Percentiles rank a stretch among this genome's conserved stretches.
These are phyloP conservation scores for Cyclotella kingstonii DNA, from an alignment of 108 stramenopile species.

Conservation along the genomic window DNA sequence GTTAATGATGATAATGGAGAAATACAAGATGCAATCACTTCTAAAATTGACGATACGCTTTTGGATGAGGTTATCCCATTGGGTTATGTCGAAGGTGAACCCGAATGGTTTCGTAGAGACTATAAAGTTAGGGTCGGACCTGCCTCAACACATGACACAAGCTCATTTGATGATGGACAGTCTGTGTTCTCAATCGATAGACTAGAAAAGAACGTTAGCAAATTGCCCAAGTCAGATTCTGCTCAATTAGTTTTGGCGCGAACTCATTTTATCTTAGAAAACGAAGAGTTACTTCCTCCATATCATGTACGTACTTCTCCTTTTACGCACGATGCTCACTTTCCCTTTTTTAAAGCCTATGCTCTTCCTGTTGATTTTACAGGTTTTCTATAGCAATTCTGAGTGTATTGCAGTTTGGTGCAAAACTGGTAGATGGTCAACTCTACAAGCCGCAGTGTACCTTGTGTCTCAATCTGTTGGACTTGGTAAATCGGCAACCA, in stretches of 20 bases:
- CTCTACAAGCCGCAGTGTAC: constrained; percentile 49
- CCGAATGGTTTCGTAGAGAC: constrained; percentile 38
- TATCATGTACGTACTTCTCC: constrained; percentile 35
- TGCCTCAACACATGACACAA: constrained; percentile 13
- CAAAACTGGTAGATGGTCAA: constrained; percentile 52
- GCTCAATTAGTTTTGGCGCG: constrained; percentile 45
- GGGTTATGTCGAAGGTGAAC: constrained; percentile 25
- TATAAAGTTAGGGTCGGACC: constrained; percentile 16
- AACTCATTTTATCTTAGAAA: constrained; percentile 47
- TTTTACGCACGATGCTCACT: not conserved
- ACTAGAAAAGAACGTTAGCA: constrained; percentile 15
- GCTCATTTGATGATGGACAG: constrained; percentile 29
- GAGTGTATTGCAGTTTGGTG: constrained; percentile 55
- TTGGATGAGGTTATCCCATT: not conserved
- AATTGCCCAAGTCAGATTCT: constrained; percentile 47
- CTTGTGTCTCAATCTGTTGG: constrained; percentile 41
- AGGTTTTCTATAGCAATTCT: constrained; percentile 44
- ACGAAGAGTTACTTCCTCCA: constrained; percentile 46
- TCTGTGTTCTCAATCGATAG: constrained; percentile 43
- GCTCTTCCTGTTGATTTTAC: not conserved
- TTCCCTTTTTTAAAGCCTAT: not conserved
- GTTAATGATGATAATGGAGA: not conserved
- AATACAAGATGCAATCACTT: not conserved
- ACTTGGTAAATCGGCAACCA: constrained; percentile 41
- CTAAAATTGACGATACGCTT: constrained; percentile 1